These are phyloP conservation scores for Tylopilus sp. DNA, from an alignment of 768 basidiomycete species.

Conservation along the genomic window DNA sequence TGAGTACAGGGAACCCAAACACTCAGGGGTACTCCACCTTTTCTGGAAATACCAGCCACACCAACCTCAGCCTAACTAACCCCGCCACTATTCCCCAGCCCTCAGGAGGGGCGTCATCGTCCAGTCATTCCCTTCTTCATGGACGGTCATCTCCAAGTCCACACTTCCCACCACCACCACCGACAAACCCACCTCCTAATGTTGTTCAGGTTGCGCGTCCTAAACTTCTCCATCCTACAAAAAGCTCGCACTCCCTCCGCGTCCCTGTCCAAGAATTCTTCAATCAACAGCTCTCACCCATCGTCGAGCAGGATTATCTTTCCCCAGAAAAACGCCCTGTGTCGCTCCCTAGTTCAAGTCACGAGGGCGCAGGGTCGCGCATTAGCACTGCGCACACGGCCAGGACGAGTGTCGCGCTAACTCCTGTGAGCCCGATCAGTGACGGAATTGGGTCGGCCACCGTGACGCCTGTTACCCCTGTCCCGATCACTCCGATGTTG, in stretches of 20 bases:
- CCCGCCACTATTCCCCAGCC: background rate
- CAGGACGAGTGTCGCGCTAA: slow-evolving; percentile 32
- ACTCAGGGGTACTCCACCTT: slow-evolving; percentile 5
- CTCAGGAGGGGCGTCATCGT: slow-evolving; percentile 8
- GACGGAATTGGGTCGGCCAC: slow-evolving; percentile 20
- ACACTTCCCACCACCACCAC: slow-evolving; percentile 34
- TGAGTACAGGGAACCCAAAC: slow-evolving; percentile 16
- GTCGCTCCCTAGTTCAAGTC: slow-evolving; percentile 30
- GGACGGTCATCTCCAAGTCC: slow-evolving; percentile 28
- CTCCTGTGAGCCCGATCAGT: slow-evolving; percentile 25
- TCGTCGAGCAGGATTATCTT: slow-evolving; percentile 61
- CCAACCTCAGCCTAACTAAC: background rate
- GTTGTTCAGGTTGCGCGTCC: slow-evolving; percentile 28
- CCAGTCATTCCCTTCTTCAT: slow-evolving; percentile 13
- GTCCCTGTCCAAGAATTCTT: slow-evolving; percentile 33
- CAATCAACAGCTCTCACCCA: slow-evolving; percentile 55
- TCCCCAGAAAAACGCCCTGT: slow-evolving; percentile 45
- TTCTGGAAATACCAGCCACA: slow-evolving; percentile 4
- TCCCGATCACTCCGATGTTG: slow-evolving; percentile 28
- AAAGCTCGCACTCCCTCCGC: slow-evolving; percentile 44
- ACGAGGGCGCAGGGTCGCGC: slow-evolving; percentile 25
- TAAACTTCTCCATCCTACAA: slow-evolving; percentile 30
- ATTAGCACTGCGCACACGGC: slow-evolving; percentile 30
- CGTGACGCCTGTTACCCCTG: slow-evolving; percentile 28
- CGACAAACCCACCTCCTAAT: slow-evolving; percentile 29